Evolutionary conservation across 306 rosid species (phyloP), one percentile per base, ranked within the genome.

Genomic region (Quercus bicolor): DNA sequence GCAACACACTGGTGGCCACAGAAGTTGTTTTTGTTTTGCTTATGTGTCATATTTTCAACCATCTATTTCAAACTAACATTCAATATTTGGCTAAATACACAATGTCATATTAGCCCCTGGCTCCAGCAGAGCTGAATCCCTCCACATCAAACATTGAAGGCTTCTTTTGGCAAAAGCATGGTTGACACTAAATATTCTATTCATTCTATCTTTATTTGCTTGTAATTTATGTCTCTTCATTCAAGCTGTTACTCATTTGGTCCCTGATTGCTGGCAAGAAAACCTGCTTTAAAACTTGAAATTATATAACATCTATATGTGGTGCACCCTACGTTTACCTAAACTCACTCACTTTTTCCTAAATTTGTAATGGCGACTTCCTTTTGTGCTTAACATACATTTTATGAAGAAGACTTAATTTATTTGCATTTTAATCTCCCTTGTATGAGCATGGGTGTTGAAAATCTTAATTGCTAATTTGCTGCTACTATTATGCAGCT

Each of bases 401-500:
- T 45, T 37, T 66, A 23, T 33, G 72, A 34, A 68, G 48, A 33
- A 33, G 26, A 68, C 52, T 68, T 68, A 33, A 19, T 9, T 33
- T 34, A n/a, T 56, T 24, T 24, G 53, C 79, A 56, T 21, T 40
- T 57, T 78, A 19, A 21, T 77, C 79, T 43, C 70, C 57, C 15
- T 76, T 9, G 5, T 62, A 21, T 77, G 55, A 60, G 55, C 65
- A 37, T 55, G 59, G 40, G 15, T 76, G 72, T 70, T 79, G 71
- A 86, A 74, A 64, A 60, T 78, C 84, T 33, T 76, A 28, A 70
- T 72, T 79, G 70, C 53, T 48, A 40, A 28, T 68, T 72, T 79
- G 70, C 53, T 48, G 9, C 71, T 61, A 26, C 65, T 29, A 26
- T 69, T 78, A 55, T 82, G 77, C 91, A 86, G 90, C 68, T 83